A percentile compares a stretch with the other conserved stretches of the same genome.
phyloP scores from a whole-genome alignment of 2,329 filamentous ascomycete species.

The Thermomyces lanuginosus region DNA sequence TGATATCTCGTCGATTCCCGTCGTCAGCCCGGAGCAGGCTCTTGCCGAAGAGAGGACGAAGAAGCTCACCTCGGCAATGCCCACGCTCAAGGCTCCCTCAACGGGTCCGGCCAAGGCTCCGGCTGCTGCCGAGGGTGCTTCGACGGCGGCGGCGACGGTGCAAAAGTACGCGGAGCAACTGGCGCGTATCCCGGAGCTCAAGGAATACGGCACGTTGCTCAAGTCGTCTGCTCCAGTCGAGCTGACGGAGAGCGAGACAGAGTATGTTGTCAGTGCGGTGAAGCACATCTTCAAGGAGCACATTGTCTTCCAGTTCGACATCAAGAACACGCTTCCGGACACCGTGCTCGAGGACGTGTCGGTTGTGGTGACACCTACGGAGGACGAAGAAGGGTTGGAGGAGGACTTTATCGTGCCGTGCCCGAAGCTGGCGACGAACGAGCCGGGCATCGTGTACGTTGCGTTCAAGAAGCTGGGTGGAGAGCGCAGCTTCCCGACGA shows the following conservation, averaged over 20 bases:
- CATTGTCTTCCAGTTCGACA: conserved; percentile 85
- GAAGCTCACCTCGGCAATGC: conserved; percentile 85
- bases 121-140: conserved; percentile 55
- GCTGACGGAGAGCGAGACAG: conserved; percentile 90
- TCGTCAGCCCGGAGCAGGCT: conserved; percentile 89
- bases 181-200: conserved; percentile 76
- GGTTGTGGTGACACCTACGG: conserved; percentile 59
- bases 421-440: conserved; percentile 63
- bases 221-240: conserved; percentile 78
- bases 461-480: conserved; percentile 75
- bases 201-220: conserved; percentile 73
- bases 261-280: conserved; percentile 84
- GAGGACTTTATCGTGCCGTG: conserved; percentile 91
- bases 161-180: conserved; percentile 84
- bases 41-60: conserved; percentile 91
- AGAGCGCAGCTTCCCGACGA: conserved; percentile 58
- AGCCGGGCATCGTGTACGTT: conserved; percentile 86
- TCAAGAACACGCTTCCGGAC: conserved; percentile 91
- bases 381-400: conserved; percentile 59
- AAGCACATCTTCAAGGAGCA: conserved; percentile 99
- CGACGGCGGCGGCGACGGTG: conserved; percentile 60
- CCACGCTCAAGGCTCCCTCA: conserved; percentile 85
- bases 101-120: conserved; percentile 58
- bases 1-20: conserved; percentile 76
- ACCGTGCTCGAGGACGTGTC: conserved; percentile 83